Evolutionary conservation across 1,284 basidiomycete species (phyloP).

Genomic region (Quambalaria eucalypti): DNA sequence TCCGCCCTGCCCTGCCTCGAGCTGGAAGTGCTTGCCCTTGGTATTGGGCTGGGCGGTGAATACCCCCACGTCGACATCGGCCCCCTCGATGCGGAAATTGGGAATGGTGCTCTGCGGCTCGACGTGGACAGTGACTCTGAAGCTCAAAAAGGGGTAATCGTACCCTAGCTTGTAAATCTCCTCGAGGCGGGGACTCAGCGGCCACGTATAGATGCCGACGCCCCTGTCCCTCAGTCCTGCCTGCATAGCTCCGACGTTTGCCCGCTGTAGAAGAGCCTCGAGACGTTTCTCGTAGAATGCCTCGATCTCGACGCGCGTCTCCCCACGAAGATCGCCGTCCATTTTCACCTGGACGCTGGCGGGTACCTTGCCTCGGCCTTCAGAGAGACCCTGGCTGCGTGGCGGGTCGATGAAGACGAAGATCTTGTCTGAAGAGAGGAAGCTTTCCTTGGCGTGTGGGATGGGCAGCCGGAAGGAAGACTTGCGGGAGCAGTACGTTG

Average conservation of each 20-base stretch:
- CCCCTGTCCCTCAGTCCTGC: slow-evolving; percentile 2
- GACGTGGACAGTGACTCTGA: slow-evolving; percentile 3
- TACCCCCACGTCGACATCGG: slow-evolving; percentile 4
- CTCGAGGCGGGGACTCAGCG: neutral
- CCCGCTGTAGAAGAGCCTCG: slow-evolving; percentile 1
- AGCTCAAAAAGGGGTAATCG: slow-evolving; percentile 2
- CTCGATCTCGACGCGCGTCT: slow-evolving; percentile 5
- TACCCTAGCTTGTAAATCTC: neutral
- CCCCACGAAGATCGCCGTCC: neutral
- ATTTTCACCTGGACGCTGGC: slow-evolving; percentile 7
- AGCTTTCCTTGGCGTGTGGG: neutral
- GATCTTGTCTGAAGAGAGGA: slow-evolving; percentile 2
- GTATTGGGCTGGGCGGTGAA: slow-evolving; percentile 1
- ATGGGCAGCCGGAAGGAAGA: slow-evolving; percentile 1
- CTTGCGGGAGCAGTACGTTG: slow-evolving; percentile 4
- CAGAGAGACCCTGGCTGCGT: neutral
- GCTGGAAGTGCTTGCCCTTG: too few species aligned
- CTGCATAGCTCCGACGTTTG: slow-evolving; percentile 4
- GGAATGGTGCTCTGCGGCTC: neutral
- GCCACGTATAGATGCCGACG: slow-evolving; percentile 9
- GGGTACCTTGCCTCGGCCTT: slow-evolving; percentile 5
- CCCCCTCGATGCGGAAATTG: neutral
- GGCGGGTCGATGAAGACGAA: slow-evolving; percentile 8
- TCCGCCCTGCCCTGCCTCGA: neutral
- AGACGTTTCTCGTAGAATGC: slow-evolving; percentile 5